phyloP scores from a whole-genome alignment of 164 flowering plant genomes.

The Protea cynaroides region DNA sequence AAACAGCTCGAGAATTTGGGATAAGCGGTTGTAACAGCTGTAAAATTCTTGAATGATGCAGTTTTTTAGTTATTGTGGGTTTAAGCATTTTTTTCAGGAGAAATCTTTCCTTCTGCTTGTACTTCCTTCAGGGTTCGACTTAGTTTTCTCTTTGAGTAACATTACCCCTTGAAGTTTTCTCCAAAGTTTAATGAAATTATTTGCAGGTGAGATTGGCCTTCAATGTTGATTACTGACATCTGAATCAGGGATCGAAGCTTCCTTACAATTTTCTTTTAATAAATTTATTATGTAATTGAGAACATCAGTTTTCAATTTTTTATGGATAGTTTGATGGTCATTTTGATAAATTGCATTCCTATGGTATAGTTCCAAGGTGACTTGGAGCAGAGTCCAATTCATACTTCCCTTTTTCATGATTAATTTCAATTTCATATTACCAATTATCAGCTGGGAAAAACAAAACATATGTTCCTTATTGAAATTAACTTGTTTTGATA shows the following conservation, averaged over 20 bases:
- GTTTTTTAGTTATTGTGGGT: not conserved
- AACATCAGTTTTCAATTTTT: not conserved
- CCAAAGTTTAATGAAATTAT: not conserved
- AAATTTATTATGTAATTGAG: not conserved
- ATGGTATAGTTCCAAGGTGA: too few relatives aligned
- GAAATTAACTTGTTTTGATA: constrained; percentile 1
- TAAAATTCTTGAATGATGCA: too few relatives aligned
- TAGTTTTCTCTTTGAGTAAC: not conserved
- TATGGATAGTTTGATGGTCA: not conserved
- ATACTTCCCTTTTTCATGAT: too few relatives aligned
- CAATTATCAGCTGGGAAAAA: not conserved
- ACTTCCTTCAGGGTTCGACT: not conserved
- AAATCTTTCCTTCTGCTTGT: not conserved
- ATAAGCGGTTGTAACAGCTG: too few relatives aligned
- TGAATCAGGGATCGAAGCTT: not conserved
- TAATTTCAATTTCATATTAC: not conserved
- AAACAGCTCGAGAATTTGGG: too few relatives aligned
- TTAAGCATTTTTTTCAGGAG: not conserved
- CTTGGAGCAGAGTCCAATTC: too few relatives aligned
- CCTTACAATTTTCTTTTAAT: not conserved
- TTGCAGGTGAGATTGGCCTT: not conserved
- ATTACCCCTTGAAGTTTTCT: not conserved
- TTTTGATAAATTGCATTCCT: too few relatives aligned
- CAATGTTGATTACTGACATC: not conserved
- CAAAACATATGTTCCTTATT: not conserved